Evolutionary conservation across 257 asterid species (phyloP).

Genomic region (Gentiana straminea): DNA sequence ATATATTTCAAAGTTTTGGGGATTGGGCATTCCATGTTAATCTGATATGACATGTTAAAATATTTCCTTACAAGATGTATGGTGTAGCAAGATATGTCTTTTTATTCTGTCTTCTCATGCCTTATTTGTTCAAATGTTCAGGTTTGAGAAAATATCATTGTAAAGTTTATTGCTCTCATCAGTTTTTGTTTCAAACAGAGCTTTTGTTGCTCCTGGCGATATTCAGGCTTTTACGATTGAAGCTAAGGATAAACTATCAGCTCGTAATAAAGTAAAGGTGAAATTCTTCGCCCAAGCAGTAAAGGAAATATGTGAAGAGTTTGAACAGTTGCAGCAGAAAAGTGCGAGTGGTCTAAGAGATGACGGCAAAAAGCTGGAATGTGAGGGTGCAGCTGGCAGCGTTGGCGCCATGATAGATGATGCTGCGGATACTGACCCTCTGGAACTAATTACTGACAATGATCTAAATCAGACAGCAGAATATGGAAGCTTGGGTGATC

Average conservation of each 20-base stretch:
- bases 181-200: constrained; percentile 41
- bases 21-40: too few species aligned
- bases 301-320: constrained; percentile 66
- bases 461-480: constrained; percentile 23
- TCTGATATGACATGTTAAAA: too few species aligned
- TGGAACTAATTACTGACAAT: constrained; percentile 19
- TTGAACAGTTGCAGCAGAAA: constrained; percentile 44
- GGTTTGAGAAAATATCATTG: too few species aligned
- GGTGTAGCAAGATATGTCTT: too few species aligned
- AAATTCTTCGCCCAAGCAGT: constrained; percentile 72
- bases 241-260: constrained; percentile 48
- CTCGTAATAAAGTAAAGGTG: constrained; percentile 59
- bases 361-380: constrained; percentile 28
- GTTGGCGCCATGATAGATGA: constrained; percentile 31
- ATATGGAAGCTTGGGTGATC: constrained; percentile 25
- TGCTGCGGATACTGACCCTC: constrained; percentile 23
- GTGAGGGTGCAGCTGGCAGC: constrained; percentile 27
- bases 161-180: background rate
- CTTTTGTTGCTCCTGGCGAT: constrained; percentile 88
- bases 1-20: too few species aligned
- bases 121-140: too few species aligned
- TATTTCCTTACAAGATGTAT: too few species aligned
- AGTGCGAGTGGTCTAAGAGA: constrained; percentile 31
- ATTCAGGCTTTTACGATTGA: constrained; percentile 66
- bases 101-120: too few species aligned